Percentiles rank a stretch among this genome's conserved stretches.
phyloP scores from a whole-genome alignment of 2,329 filamentous ascomycete genomes.

The Plectosphaerella plurivora region DNA sequence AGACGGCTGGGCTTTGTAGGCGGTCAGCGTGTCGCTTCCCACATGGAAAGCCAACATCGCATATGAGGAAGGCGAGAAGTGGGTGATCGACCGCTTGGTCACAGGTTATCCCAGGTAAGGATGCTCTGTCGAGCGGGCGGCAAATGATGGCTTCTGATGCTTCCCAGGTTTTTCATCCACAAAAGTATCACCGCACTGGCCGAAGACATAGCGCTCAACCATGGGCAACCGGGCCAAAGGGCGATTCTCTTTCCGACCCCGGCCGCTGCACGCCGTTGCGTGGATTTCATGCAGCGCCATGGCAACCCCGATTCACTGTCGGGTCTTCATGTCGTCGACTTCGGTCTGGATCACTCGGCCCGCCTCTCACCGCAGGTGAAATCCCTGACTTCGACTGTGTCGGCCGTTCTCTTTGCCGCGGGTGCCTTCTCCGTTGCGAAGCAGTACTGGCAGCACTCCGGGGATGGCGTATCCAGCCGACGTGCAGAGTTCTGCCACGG shows the following conservation, averaged over 20 bases:
- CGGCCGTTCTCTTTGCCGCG: slow-evolving; percentile 66
- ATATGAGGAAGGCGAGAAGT: slow-evolving; percentile 88
- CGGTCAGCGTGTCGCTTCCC: slow-evolving; percentile 91
- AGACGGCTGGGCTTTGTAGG: slow-evolving; percentile 44
- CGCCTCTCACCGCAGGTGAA: slow-evolving; percentile 46
- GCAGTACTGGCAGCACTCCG: slow-evolving; percentile 94
- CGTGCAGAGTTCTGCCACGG: slow-evolving; percentile 84
- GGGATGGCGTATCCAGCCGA: slow-evolving; percentile 87
- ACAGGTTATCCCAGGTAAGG: slow-evolving; percentile 81
- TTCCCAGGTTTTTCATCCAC: slow-evolving; percentile 86
- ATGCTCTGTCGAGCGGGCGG: background rate
- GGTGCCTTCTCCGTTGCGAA: slow-evolving; percentile 72
- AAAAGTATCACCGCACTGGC: slow-evolving; percentile 73
- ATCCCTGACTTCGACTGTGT: slow-evolving; percentile 56
- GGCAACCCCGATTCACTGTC: slow-evolving; percentile 44
- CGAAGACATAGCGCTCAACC: slow-evolving; percentile 57
- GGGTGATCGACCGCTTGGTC: slow-evolving; percentile 80
- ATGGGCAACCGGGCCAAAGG: slow-evolving; percentile 58
- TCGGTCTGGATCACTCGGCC: slow-evolving; percentile 56
- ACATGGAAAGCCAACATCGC: slow-evolving; percentile 89
- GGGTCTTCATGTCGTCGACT: slow-evolving; percentile 54
- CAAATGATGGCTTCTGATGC: background rate
- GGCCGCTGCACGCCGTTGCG: slow-evolving; percentile 65
- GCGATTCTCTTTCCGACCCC: slow-evolving; percentile 81
- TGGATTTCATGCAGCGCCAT: slow-evolving; percentile 64